Conservation (phyloP, 2,329 filamentous ascomycete species). For the Calonectria naviculata region DNA sequence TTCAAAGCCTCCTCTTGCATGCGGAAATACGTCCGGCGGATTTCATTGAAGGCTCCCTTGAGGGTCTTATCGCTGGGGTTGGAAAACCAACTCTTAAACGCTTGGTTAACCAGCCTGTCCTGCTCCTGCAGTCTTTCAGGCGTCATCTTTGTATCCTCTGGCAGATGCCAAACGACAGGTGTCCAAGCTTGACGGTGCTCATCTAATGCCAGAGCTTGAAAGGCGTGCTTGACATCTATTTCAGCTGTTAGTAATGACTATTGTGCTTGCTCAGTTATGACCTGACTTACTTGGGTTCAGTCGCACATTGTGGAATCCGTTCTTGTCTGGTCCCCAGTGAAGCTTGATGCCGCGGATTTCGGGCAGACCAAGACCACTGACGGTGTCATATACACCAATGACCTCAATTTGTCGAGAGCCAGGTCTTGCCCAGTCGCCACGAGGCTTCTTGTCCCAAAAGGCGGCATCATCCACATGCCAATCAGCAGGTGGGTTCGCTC, state of each 20-base stretch:
- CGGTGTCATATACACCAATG: constrained; percentile 40
- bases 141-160: constrained; percentile 17
- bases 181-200: constrained; percentile 54
- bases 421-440: constrained; percentile 31
- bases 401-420: constrained; percentile 36
- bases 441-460: constrained; percentile 32
- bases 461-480: not conserved
- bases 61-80: constrained; percentile 19
- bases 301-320: constrained; percentile 38
- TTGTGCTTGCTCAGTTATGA: no score
- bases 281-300: constrained; percentile 38
- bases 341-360: constrained; percentile 36
- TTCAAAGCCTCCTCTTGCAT: not conserved
- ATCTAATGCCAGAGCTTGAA: constrained; percentile 66
- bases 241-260: constrained; percentile 16
- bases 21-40: not conserved
- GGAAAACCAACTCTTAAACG: constrained; percentile 14
- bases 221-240: constrained; percentile 60
- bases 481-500: constrained; percentile 21
- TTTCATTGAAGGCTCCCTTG: not conserved
- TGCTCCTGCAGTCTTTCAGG: constrained; percentile 21
- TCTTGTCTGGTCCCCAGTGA: constrained; percentile 29
- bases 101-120: constrained; percentile 19
- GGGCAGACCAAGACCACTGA: constrained; percentile 39
- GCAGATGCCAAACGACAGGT: constrained; percentile 44